Conservation (phyloP, 2,329 filamentous ascomycete genomes). For the Aciculosporium take region DNA sequence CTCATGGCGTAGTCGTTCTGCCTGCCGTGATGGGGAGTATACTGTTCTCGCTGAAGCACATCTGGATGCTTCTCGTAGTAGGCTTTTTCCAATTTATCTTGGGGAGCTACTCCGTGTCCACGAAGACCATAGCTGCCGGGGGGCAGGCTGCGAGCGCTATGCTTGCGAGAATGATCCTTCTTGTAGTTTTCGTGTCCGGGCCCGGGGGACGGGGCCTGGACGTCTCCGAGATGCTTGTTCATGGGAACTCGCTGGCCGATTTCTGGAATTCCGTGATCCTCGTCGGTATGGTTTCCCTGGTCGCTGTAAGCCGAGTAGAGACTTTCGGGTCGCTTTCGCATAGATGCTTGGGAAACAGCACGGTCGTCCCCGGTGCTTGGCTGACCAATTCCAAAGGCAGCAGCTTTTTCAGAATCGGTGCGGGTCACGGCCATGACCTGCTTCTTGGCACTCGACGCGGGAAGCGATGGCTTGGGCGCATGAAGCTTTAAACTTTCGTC, state of each 20-base stretch:
- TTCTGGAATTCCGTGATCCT: conserved; percentile 81
- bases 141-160: conserved; percentile 56
- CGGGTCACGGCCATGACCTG: conserved; percentile 73
- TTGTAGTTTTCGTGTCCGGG: conserved; percentile 32
- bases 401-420: conserved; percentile 78
- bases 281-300: conserved; percentile 39
- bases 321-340: conserved; percentile 53
- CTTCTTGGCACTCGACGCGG: conserved; percentile 66
- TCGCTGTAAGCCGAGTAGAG: conserved; percentile 37
- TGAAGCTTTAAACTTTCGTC: conserved; percentile 73
- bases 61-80: conserved; percentile 93
- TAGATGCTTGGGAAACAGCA: conserved; percentile 31
- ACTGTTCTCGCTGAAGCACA: conserved; percentile 58
- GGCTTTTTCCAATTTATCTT: conserved; percentile 75
- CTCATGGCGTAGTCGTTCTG: conserved; percentile 68
- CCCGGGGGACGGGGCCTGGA: conserved; percentile 81
- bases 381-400: conserved; percentile 69
- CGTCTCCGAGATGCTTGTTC: conserved; percentile 83
- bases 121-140: conserved; percentile 89
- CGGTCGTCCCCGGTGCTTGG: conserved; percentile 39
- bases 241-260: conserved; percentile 89
- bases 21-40: conserved; percentile 38
- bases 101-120: conserved; percentile 62
- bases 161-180: conserved; percentile 53
- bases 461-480: conserved; percentile 77